Conservation (phyloP, 169 alveolate genomes). For the Cyclospora cayetanensis region DNA sequence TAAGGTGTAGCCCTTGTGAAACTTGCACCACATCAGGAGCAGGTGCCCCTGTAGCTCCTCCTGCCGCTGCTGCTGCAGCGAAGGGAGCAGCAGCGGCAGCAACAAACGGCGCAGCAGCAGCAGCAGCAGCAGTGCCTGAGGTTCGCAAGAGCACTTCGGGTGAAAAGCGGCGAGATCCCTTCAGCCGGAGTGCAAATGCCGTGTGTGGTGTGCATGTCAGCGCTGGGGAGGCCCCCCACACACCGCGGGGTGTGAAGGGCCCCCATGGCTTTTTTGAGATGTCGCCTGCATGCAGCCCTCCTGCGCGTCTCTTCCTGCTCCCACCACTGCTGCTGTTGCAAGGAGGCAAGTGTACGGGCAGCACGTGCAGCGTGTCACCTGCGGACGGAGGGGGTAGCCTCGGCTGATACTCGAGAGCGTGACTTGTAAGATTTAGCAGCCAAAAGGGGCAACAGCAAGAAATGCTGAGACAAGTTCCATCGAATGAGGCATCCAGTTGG, state of each 20-base stretch:
- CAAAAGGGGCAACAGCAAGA: not conserved
- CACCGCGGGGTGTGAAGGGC: not conserved
- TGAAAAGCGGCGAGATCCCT: not conserved
- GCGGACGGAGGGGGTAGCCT: not conserved
- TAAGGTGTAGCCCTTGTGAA: not conserved
- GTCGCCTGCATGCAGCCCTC: not conserved
- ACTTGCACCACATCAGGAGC: not conserved
- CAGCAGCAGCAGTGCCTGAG: not conserved
- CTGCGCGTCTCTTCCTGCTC: not conserved
- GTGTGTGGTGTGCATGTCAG: not conserved
- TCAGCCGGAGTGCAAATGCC: not conserved
- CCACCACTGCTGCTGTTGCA: not conserved
- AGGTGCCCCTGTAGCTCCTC: not conserved
- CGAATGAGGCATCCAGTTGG: not conserved
- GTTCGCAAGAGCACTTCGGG: not conserved
- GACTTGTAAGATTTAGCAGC: constrained; percentile 18
- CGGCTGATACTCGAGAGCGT: constrained; percentile 21
- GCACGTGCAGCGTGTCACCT: not conserved
- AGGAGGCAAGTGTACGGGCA: constrained; percentile 31
- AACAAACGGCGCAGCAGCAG: not conserved
- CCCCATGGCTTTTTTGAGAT: not conserved
- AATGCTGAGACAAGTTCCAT: not conserved
- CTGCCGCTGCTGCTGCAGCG: not conserved
- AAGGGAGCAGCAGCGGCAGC: not conserved
- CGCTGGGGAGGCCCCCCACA: not conserved